Evolutionary conservation across 208 protist genomes (phyloP), one percentile per base, ranked within the genome.

Genomic region (Borovskyia barvae): DNA sequence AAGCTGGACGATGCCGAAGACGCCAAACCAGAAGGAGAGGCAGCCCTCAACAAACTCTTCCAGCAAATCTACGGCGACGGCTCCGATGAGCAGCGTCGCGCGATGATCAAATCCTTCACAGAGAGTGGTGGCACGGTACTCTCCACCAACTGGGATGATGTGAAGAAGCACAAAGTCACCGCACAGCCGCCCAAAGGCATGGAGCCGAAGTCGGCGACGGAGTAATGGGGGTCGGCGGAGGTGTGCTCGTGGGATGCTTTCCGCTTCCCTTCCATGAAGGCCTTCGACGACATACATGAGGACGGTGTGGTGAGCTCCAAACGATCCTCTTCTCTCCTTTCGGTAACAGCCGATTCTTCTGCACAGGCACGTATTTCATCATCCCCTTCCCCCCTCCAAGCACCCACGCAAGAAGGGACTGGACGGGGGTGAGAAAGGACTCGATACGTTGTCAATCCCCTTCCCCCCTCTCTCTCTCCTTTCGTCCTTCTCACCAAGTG

Each of bases 61-160:
- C 70, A 97, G 74, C 69, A 98, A 59, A 98, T 98, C 59, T 98
- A 98, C 73, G 77, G 87, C 37, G 74, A 95, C 55, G 95, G 85
- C 47, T 79, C 81, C 7, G 88, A 95, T 42, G 91, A 96, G 57
- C 87, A 93, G 60, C 80, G 87, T 14, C 77, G 82, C 5, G 95
- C 95, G 14, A 98, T 98, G 95, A 96, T 96, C 56, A 98, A 98
- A 60, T 97, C 92, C 8, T 98, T 97, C 62, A 66, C 81, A n/a
- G 94, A 98, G 67, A 94, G 82, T 66, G 85, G 90, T 39, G 97
- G 97, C 30, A 98, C 97, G 20, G 95, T 98, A 39, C 79, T 98
- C 47, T 97, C 90, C 17, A 98, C 97, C 25, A 98, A 98, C 80
- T 98, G 95, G 95, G 80, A 88, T 3, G 97, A 98, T 42, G 92